Evolutionary conservation across 108 stramenopile genomes (phyloP), one percentile per base, ranked within the genome.

Genomic region (Fistulifera solaris): DNA sequence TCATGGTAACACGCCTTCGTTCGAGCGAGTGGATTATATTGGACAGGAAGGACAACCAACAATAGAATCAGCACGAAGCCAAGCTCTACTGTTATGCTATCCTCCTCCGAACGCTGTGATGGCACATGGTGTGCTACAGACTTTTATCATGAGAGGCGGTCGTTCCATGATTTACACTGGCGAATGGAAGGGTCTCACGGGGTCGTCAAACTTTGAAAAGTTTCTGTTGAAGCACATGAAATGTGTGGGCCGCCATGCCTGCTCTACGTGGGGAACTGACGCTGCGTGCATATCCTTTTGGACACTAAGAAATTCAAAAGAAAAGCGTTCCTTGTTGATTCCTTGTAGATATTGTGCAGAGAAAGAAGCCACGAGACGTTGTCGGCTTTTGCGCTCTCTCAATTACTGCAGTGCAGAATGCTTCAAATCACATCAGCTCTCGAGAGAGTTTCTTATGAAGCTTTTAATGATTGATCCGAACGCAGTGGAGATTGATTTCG

Each of bases 101-200:
- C 80, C 80, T 13, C 80, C 80, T 15, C 80, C 80, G 2, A 42
- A 67, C n/a, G 68, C 67, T 0, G 13, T 31, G 2, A 77, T 81
- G 76, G 80, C 76, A 15, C 54, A 45, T 48, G 50, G 65, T 26
- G 31, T 64, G 0, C 35, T 75, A 17, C 21, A 58, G 44, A 15
- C 52, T 0, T 77, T 65, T 51, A 40, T 71, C 6, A 17, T 50
- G 31, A 16, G 14, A 10, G 71, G 67, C 40, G 72, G 75, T 7
- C 28, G 23, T 11, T 38, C 8, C 10, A 31, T 81, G 12, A 62
- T 81, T 15, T 64, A 77, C 55, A 52, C 77, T 69, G 80, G 80
- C 18, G 80, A 81, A 61, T 77, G 67, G 53, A 61, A 57, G 18
- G 80, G 80, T 1, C 48, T 81, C 35, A 81, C 80, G 0, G 80